A percentile compares a stretch with the other conserved stretches of the same genome.
Evolutionary conservation across 2,329 filamentous ascomycete genomes (phyloP).

Genomic region (Xylariaceae sp.): DNA sequence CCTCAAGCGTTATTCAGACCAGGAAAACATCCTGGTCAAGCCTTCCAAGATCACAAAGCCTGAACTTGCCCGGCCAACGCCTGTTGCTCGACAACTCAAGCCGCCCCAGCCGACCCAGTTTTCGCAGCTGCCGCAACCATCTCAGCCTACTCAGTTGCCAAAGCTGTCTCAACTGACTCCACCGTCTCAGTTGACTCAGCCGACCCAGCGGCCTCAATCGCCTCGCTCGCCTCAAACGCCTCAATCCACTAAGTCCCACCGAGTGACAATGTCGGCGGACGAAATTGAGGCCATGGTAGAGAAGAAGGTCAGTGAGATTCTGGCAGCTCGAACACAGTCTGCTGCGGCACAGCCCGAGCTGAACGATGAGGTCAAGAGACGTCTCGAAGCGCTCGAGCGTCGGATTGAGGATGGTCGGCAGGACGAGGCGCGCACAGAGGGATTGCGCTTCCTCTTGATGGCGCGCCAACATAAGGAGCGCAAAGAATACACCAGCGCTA

Average conservation of each 20-base stretch:
- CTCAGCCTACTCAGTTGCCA: slow-evolving; percentile 4
- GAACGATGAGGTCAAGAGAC: slow-evolving; percentile 71
- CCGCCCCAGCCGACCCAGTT: slow-evolving; percentile 21
- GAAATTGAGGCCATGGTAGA: slow-evolving; percentile 90
- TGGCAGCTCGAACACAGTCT: slow-evolving; percentile 67
- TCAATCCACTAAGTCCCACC: neutral
- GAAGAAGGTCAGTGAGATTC: slow-evolving; percentile 82
- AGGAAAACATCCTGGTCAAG: slow-evolving; percentile 30
- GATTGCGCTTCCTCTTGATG: slow-evolving; percentile 80
- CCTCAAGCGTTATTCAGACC: slow-evolving; percentile 42
- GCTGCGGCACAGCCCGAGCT: slow-evolving; percentile 48
- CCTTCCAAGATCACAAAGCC: slow-evolving; percentile 28
- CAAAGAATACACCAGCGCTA: slow-evolving; percentile 70
- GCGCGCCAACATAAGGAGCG: slow-evolving; percentile 84
- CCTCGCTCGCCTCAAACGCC: neutral
- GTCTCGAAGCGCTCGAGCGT: slow-evolving; percentile 78
- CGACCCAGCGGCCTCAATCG: neutral
- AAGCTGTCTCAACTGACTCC: neutral
- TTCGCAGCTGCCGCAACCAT: slow-evolving; percentile 12
- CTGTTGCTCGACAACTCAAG: slow-evolving; percentile 17
- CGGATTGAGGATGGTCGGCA: slow-evolving; percentile 66
- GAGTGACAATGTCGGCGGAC: slow-evolving; percentile 53
- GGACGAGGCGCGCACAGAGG: slow-evolving; percentile 74
- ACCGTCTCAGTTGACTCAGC: neutral
- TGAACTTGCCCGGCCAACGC: slow-evolving; percentile 20